Percentiles rank a stretch among this genome's conserved stretches.
Evolutionary conservation across 1,284 basidiomycete species (phyloP).

Genomic region (Austroboletus niveus): DNA sequence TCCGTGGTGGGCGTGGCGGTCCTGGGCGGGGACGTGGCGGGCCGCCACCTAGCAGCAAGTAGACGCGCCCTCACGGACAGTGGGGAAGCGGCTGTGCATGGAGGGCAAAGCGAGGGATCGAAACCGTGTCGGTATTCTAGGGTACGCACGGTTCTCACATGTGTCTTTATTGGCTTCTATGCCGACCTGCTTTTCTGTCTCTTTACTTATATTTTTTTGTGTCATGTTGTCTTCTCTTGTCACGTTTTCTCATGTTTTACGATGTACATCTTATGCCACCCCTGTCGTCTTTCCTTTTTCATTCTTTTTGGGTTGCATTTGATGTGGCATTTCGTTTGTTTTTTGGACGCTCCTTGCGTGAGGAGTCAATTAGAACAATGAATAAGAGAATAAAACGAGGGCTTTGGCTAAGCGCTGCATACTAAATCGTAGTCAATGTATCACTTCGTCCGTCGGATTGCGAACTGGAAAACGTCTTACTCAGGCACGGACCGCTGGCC

Average conservation of each 20-base stretch:
- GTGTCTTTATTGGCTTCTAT: constrained; percentile 10
- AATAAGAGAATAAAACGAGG: constrained; percentile 8
- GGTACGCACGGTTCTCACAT: constrained; percentile 5
- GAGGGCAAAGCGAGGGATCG: not conserved
- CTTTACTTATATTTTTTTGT: not conserved
- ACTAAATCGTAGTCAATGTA: not conserved
- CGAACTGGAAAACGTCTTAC: no score
- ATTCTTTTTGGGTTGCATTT: constrained; percentile 7
- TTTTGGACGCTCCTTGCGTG: constrained; percentile 24
- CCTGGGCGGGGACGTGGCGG: constrained; percentile 35
- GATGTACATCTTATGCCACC: constrained; percentile 17
- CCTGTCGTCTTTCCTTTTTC: constrained; percentile 7
- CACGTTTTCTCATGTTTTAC: constrained; percentile 4
- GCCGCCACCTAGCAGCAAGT: constrained; percentile 23
- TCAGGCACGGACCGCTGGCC: no score
- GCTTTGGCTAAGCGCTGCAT: not conserved
- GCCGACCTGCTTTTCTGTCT: constrained; percentile 14
- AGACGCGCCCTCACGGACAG: constrained; percentile 1
- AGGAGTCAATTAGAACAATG: constrained; percentile 24
- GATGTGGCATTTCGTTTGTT: constrained; percentile 13
- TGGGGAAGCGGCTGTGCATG: constrained; percentile 2
- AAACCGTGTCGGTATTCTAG: constrained; percentile 1
- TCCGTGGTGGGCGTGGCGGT: constrained; percentile 36
- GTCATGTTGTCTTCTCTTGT: not conserved
- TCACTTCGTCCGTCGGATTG: no score